Base-by-base conservation (phyloP, 257 asterid species). In the Ophiorrhiza pumila region DNA sequence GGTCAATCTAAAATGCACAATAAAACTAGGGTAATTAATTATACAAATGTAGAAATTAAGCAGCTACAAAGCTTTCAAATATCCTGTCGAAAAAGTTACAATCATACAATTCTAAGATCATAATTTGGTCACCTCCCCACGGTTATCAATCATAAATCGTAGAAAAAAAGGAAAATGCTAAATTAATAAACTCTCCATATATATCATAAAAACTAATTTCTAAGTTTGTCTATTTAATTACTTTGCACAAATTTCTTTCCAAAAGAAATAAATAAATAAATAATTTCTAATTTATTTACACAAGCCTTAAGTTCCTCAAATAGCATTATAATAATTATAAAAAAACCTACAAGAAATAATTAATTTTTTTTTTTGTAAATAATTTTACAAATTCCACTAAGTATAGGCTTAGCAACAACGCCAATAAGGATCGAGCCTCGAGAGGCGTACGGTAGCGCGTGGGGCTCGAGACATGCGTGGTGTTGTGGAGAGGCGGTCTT, bases 391-490 rank as follows among this genome's bases (percentile, higher is more conserved):
- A n/a, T n/a, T n/a, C n/a, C n/a, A n/a, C n/a, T n/a, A n/a, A n/a
- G n/a, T n/a, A n/a, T n/a, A n/a, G n/a, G n/a, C n/a, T n/a, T n/a
- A n/a, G n/a, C n/a, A n/a, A n/a, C n/a, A n/a, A n/a, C n/a, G n/a
- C n/a, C n/a, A n/a, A n/a, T n/a, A n/a, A n/a, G n/a, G n/a, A n/a
- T n/a, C n/a, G n/a, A n/a, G n/a, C n/a, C n/a, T n/a, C 20, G 3
- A 27, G 17, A 46, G 20, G 65, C 55, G n/a, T n/a, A n/a, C n/a
- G n/a, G 71, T 58, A 41, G 79, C 84, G 83, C 83, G 87, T 45
- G 77, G 61, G 75, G 88, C 82, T 85, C 85, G 88, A 83, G 84
- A 75, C n/a, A 43, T 50, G 63, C 78, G 74, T 70, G 80, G n/a
- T 12, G 27, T 13, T 15, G 10, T 53, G 65, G 67, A 74, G 88